Conservation (phyloP, 768 basidiomycete genomes). For the Thelephora aurantiotincta region DNA sequence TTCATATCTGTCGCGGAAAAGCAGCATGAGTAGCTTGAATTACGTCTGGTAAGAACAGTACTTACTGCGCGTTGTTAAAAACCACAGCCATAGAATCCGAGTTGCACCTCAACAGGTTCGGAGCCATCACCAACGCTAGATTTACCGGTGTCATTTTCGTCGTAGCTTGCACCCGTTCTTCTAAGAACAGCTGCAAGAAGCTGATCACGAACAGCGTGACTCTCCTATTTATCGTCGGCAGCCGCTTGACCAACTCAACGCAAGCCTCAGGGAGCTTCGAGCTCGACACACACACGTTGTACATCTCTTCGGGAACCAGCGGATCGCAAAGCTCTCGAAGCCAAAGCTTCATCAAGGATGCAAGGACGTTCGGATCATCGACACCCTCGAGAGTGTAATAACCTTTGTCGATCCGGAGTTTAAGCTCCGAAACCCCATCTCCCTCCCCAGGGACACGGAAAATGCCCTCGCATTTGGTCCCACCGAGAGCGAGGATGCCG, state of each 20-base stretch:
- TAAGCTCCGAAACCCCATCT: conserved; percentile 79
- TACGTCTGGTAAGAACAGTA: conserved; percentile 6
- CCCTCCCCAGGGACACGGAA: conserved; percentile 88
- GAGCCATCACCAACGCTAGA: conserved; percentile 83
- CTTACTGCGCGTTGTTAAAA: conserved; percentile 85
- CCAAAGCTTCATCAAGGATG: conserved; percentile 88
- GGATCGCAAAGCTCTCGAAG: conserved; percentile 85
- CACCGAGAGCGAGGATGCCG: conserved; percentile 81
- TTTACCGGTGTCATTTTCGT: conserved; percentile 90
- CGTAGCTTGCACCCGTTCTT: conserved; percentile 50
- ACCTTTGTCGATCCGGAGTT: conserved; percentile 80
- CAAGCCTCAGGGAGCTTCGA: conserved; percentile 56
- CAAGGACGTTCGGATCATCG: conserved; percentile 82
- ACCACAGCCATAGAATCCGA: conserved; percentile 83
- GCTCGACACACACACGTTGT: conserved; percentile 74
- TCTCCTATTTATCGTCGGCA: conserved; percentile 77
- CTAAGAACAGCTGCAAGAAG: conserved; percentile 82
- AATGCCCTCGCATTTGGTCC: conserved; percentile 76
- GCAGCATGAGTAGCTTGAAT: conserved; percentile 1
- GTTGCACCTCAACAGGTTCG: conserved; percentile 75
- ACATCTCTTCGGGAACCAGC: conserved; percentile 82
- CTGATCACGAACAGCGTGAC: conserved; percentile 83
- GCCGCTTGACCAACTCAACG: conserved; percentile 55
- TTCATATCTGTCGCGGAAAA: conserved; percentile 45
- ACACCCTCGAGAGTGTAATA: conserved; percentile 84